phyloP scores from a whole-genome alignment of 257 asterid species.

The Solanum okadae region DNA sequence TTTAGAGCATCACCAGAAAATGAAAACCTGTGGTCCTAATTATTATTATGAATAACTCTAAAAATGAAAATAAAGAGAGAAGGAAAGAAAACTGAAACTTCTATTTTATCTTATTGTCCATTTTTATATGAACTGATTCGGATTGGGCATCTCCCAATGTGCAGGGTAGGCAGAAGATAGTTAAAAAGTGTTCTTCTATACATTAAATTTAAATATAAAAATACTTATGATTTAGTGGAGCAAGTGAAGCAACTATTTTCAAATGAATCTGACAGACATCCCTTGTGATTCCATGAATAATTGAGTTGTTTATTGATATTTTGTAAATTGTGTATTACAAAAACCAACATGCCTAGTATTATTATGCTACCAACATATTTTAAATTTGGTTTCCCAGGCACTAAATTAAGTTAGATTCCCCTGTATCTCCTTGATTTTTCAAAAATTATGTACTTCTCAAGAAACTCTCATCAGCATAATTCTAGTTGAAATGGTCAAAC shows the following conservation, averaged over 20 bases:
- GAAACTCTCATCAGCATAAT: neutral
- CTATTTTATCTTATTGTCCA: conserved; percentile 60
- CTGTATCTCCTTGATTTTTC: neutral
- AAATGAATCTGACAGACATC: conserved; percentile 64
- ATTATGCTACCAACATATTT: neutral
- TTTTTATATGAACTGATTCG: conserved; percentile 14
- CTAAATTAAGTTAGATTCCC: conserved; percentile 13
- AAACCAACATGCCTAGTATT: conserved; percentile 5
- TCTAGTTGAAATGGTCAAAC: conserved; percentile 3
- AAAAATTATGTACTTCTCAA: neutral
- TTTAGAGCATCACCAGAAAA: neutral
- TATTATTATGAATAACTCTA: neutral
- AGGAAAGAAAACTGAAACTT: conserved; percentile 35
- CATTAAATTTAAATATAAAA: neutral
- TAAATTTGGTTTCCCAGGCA: neutral
- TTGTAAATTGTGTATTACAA: conserved; percentile 16
- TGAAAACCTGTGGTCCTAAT: conserved; percentile 10
- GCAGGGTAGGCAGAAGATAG: conserved; percentile 18
- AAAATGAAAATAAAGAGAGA: no score
- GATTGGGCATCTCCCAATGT: conserved; percentile 29
- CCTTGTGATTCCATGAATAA: conserved; percentile 31
- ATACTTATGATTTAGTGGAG: conserved; percentile 22
- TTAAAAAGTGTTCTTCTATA: neutral
- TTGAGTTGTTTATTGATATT: conserved; percentile 32
- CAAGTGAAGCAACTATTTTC: conserved; percentile 27